Base-by-base conservation (phyloP, 2,329 filamentous ascomycete species). In the Cladosporium phlei region DNA sequence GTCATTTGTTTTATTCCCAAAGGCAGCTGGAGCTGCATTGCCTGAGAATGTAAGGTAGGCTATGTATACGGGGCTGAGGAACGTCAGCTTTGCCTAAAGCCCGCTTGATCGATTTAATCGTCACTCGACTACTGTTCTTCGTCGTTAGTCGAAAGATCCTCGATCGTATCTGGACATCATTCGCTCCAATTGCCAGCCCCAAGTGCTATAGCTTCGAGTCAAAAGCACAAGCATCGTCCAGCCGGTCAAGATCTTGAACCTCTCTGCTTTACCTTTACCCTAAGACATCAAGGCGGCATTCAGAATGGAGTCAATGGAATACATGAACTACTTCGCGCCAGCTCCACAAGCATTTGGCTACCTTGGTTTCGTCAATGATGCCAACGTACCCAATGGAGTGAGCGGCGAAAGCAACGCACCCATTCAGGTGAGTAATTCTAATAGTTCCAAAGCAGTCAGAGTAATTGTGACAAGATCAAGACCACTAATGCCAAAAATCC, bases 271-370 rank as follows among this genome's bases (percentile, higher is more conserved):
- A 7, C 16, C 30, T 28, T 4, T 14, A 7, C 29, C 21, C n/a
- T 35, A 33, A 10, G 25, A 14, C 21, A 17, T 10, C 21, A 30
- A 7, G n/a, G 0, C 14, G 27, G 6, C 21, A 10, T 16, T 19
- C 37, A 14, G 7, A 6, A 62, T 60, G 56, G 59, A 60, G 32
- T 53, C 55, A 42, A 81, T 82, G 77, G 76, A 81, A 56, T 81
- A 78, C 62, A 69, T 71, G 44, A 79, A 76, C 62, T 80, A 74
- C 55, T 59, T 63, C 40, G 58, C 69, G 14, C 63, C 67, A 25
- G 57, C 67, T 33, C 65, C 68, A 28, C 72, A 73, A 53, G 63
- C 69, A 30, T 79, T 74, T 55, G 69, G 71, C 29, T 74, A 75
- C 51, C 68, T 61, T 38, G 51, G 45, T 14, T 61, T 56, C 38